phyloP scores from a whole-genome alignment of 2,329 filamentous ascomycete genomes.

The Atkinsonella hypoxylon region DNA sequence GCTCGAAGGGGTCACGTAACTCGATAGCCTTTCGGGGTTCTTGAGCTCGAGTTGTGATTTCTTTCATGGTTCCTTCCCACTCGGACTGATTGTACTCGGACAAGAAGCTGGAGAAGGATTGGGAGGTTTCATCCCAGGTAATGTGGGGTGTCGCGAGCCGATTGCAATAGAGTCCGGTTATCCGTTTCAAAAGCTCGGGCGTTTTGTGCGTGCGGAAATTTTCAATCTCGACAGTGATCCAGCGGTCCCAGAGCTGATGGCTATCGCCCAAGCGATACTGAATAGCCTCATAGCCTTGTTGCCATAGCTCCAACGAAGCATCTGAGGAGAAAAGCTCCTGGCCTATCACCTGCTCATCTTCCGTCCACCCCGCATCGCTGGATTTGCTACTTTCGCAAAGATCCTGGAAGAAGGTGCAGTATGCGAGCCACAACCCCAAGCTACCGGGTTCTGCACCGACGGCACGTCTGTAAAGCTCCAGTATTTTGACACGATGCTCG shows the following conservation, averaged over 20 bases:
- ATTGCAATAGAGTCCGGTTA: slow-evolving; percentile 58
- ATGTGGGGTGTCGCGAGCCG: slow-evolving; percentile 62
- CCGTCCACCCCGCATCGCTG: slow-evolving; percentile 40
- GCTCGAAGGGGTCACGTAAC: slow-evolving; percentile 55
- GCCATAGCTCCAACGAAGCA: slow-evolving; percentile 55
- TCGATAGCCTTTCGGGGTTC: slow-evolving; percentile 50
- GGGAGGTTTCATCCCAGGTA: slow-evolving; percentile 63
- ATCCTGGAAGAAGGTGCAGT: slow-evolving; percentile 66
- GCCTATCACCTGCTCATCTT: slow-evolving; percentile 57
- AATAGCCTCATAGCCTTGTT: slow-evolving; percentile 58
- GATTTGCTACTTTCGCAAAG: slow-evolving; percentile 54
- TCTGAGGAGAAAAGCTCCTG: slow-evolving; percentile 61
- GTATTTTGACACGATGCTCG: slow-evolving; percentile 54
- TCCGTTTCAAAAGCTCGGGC: slow-evolving; percentile 45
- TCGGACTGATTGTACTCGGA: slow-evolving; percentile 56
- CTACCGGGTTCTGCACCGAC: slow-evolving; percentile 62
- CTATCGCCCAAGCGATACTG: slow-evolving; percentile 67
- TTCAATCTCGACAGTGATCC: slow-evolving; percentile 59
- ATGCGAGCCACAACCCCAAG: slow-evolving; percentile 61
- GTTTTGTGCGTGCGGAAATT: slow-evolving; percentile 47
- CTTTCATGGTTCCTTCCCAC: slow-evolving; percentile 66
- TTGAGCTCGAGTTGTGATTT: slow-evolving; percentile 50
- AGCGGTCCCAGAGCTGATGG: slow-evolving; percentile 68
- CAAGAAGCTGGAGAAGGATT: slow-evolving; percentile 62
- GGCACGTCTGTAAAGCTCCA: slow-evolving; percentile 62